These are phyloP conservation scores for Paecilomyces sp. DNA, from an alignment of 2,329 filamentous ascomycete genomes.

Conservation along the genomic window DNA sequence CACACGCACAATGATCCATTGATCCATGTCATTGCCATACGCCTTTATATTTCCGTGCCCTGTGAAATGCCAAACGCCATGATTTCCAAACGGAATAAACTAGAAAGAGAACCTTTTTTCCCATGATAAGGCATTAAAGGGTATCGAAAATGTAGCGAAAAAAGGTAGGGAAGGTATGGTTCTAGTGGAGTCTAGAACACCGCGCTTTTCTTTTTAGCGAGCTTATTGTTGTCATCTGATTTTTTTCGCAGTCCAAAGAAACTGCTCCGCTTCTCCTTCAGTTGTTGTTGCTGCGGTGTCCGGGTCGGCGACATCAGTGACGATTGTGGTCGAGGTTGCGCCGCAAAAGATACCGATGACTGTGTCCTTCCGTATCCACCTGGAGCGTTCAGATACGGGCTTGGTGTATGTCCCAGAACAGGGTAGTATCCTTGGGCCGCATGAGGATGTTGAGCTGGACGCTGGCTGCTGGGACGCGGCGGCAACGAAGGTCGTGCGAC, in stretches of 20 bases:
- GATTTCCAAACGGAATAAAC: neutral
- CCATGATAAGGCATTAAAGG: neutral
- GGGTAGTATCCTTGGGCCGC: neutral
- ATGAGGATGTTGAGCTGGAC: constrained; percentile 4
- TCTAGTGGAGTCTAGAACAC: constrained; percentile 28
- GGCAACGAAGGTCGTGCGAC: constrained; percentile 2
- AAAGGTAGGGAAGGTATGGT: neutral
- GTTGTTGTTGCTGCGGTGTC: constrained; percentile 6
- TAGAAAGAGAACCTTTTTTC: neutral
- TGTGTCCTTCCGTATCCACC: constrained; percentile 10
- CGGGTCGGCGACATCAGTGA: constrained; percentile 8
- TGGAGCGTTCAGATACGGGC: constrained; percentile 12
- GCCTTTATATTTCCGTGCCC: neutral
- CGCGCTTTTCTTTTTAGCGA: constrained; percentile 40
- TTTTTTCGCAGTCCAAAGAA: constrained; percentile 37
- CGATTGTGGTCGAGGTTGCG: constrained; percentile 10
- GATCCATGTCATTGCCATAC: neutral
- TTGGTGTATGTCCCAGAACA: constrained; percentile 7
- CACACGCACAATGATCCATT: neutral
- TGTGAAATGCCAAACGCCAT: neutral
- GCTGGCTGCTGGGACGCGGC: constrained; percentile 1
- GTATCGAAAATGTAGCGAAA: neutral
- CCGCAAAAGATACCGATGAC: constrained; percentile 12
- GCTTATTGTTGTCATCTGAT: constrained; percentile 26
- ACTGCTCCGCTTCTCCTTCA: constrained; percentile 37